Percentiles rank a stretch among this genome's conserved stretches.
phyloP scores from a whole-genome alignment of 345 rosid genomes.

The Eucalyptus urophylla region DNA sequence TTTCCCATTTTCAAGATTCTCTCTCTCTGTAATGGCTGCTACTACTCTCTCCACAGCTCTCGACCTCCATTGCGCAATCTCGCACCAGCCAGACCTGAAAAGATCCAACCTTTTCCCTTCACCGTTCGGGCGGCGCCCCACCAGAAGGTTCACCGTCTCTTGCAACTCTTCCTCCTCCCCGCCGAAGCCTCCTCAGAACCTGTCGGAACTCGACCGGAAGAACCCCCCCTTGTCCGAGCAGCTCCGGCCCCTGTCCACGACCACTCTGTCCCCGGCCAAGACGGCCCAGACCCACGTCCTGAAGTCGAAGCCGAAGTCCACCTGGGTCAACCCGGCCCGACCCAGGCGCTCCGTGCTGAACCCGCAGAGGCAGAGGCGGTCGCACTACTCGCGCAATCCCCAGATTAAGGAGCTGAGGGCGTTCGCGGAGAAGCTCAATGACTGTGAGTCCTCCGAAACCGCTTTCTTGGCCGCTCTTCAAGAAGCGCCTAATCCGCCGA shows the following conservation, averaged over 20 bases:
- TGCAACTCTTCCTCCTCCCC: slow-evolving; percentile 18
- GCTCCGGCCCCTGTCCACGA: slow-evolving; percentile 63
- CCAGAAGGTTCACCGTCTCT: slow-evolving; percentile 21
- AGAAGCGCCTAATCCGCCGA: slow-evolving; percentile 44
- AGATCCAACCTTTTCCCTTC: slow-evolving; percentile 14
- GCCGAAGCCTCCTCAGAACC: slow-evolving; percentile 16
- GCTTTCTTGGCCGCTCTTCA: slow-evolving; percentile 37
- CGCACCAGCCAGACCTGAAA: slow-evolving; percentile 7
- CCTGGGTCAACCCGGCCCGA: slow-evolving; percentile 73
- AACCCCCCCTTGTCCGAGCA: slow-evolving; percentile 74
- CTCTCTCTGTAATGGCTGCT: background rate
- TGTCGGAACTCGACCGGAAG: slow-evolving; percentile 15
- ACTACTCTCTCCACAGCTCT: slow-evolving; percentile 42
- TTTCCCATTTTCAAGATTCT: background rate
- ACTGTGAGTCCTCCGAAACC: slow-evolving; percentile 28
- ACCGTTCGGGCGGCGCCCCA: slow-evolving; percentile 10
- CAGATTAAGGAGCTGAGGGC: slow-evolving; percentile 44
- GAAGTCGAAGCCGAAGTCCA: slow-evolving; percentile 60
- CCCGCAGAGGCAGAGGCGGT: slow-evolving; percentile 65
- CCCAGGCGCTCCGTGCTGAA: slow-evolving; percentile 85
- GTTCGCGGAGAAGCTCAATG: slow-evolving; percentile 61
- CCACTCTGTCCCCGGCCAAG: slow-evolving; percentile 31
- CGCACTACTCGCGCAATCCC: slow-evolving; percentile 53
- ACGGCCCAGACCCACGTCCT: slow-evolving; percentile 24
- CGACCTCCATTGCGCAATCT: slow-evolving; percentile 30